phyloP scores from a whole-genome alignment of 768 basidiomycete genomes.

The Hortiboletus flavorubellus region DNA sequence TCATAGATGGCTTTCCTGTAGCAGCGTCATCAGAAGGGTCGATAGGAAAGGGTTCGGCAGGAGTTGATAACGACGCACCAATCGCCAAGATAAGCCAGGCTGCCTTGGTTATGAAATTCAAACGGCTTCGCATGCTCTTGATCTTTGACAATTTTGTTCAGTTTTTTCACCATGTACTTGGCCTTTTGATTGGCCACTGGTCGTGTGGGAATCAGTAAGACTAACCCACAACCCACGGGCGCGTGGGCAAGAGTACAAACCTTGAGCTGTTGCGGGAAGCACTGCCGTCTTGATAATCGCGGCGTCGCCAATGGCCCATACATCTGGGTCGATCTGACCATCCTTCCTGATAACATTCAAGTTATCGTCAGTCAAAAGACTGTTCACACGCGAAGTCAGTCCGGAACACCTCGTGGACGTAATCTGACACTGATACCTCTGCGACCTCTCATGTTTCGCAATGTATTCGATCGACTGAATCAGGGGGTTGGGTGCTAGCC shows the following conservation, averaged over 20 bases:
- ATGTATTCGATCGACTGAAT: conserved; percentile 57
- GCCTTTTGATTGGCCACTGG: conserved; percentile 78
- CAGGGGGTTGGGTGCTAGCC: conserved; percentile 78
- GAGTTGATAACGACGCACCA: conserved; percentile 42
- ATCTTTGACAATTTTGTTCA: conserved; percentile 62
- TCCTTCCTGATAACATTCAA: conserved; percentile 59
- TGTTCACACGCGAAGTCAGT: conserved; percentile 20
- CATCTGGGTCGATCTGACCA: conserved; percentile 55
- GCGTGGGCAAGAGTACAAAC: conserved; percentile 30
- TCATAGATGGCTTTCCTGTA: conserved; percentile 77
- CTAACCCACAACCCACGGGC: conserved; percentile 20
- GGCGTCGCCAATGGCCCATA: conserved; percentile 83
- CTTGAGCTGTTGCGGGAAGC: conserved; percentile 86
- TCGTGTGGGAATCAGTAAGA: conserved; percentile 8
- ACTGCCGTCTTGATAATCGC: conserved; percentile 52
- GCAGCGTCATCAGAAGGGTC: background rate
- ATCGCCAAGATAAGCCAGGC: conserved; percentile 76
- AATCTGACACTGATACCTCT: conserved; percentile 36
- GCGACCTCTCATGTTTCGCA: conserved; percentile 58
- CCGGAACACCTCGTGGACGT: conserved; percentile 31
- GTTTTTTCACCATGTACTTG: conserved; percentile 58
- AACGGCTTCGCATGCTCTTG: conserved; percentile 50
- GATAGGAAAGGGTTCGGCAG: conserved; percentile 1
- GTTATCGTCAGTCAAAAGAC: conserved; percentile 50
- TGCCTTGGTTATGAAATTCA: conserved; percentile 68